Evolutionary conservation across 2,329 filamentous ascomycete species (phyloP), one percentile per base, ranked within the genome.

Genomic region (Nigrograna mackinnonii): DNA sequence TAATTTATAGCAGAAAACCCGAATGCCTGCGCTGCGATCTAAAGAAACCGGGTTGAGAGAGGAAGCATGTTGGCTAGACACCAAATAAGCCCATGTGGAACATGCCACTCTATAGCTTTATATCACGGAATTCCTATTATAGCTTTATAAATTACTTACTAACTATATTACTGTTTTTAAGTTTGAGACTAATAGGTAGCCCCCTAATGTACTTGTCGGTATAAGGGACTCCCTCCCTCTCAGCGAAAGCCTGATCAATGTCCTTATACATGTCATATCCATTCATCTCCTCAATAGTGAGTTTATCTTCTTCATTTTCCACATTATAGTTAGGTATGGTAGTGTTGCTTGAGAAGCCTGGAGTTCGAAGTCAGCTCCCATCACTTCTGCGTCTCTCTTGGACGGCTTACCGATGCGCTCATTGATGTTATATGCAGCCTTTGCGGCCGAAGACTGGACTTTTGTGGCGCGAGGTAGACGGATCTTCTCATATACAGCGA

Each of bases 221-320:
- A 22, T 49, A 52, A 1, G 38, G 22, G 2, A 33, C 21, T 2
- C 46, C 52, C 16, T 44, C 18, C 37, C 44, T 50, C 30, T 56
- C 49, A 14, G 49, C 43, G n/a, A 47, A 41, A 6, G 40, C 46
- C 11, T 52, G 31, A 2, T 55, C 51, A 3, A 58, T 41, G 20
- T 58, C 51, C 24, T 50, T 52, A 38, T 55, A 54, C 54, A 57
- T 55, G 13, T 55, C 52, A 30, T 50, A 54, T 31, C 24, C 71
- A 46, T 87, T 86, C 82, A 87, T 86, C 61, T 87, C 83, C 49
- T 85, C 82, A 37, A 87, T 85, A 0, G 84, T 86, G 22, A 87
- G 57, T 48, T 84, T 83, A 35, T 79, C 75, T 50, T 72, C 78
- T 52, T 82, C 76, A 38, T 85, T 78, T 48, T 80, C 76, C 0